Base-by-base conservation (phyloP, 2,329 filamentous ascomycete genomes). In the Trichoderma sp. region DNA sequence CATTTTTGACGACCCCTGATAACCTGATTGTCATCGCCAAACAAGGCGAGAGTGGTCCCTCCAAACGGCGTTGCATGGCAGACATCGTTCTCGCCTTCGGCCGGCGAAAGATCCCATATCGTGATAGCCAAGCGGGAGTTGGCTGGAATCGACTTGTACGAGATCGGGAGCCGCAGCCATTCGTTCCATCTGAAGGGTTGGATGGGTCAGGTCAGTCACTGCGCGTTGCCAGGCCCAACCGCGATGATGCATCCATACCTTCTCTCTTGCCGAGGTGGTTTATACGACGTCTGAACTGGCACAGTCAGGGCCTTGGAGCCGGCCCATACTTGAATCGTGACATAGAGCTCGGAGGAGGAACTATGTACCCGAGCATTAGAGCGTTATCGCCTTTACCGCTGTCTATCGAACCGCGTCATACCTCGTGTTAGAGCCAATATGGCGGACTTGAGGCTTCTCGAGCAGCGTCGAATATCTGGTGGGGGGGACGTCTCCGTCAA, bases 301-400 rank as follows among this genome's bases (percentile, higher is more conserved):
- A 98, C 91, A 0, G 93, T 96, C 70, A 99, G 80, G 43, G 94
- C 93, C 76, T 99, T 99, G 30, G 93, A 97, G 72, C 96, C 93
- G 14, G 93, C 92, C 90, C 94, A 99, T 72, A 98, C 85, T 77
- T 98, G 95, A 9, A 90, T 90, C 0, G 93, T 97, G 56, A 96
- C 89, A 74, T 94, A 97, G 55, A 99, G 88, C 75, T 99, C 95
- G 28, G 93, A 97, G 74, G 90, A 81, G 0, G 89, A 82, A 76
- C 91, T 93, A 68, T 63, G 67, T 41, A 50, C 7, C 39, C 63
- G 19, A 66, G 15, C 21, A 66, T 74, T 64, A 73, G 76, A 70
- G 45, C 19, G 6, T 21, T 19, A 15, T 7, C 5, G 28, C 39
- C 39, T n/a, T 48, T 12, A 24, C 1, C 15, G 5, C 21, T 51